Percentiles rank a stretch among this genome's conserved stretches.
These are phyloP conservation scores for Salix exigua DNA, from an alignment of 345 rosid species.

Conservation along the genomic window DNA sequence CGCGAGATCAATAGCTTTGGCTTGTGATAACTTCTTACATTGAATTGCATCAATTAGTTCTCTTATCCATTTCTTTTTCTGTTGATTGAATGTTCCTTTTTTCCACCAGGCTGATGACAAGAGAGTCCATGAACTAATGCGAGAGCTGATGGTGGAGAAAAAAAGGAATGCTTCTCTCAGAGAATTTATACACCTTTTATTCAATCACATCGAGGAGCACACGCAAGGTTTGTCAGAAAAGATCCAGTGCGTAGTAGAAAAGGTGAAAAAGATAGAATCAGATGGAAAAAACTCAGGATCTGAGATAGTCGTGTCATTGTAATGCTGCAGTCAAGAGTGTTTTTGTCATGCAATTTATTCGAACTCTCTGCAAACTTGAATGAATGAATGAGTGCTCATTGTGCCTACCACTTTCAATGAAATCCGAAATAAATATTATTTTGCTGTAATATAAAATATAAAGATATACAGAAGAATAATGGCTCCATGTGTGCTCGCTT, in stretches of 20 bases:
- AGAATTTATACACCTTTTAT: slow-evolving; percentile 12
- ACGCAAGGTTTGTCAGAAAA: slow-evolving; percentile 21
- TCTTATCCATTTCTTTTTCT: background rate
- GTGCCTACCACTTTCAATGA: background rate
- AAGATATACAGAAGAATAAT: too few species aligned
- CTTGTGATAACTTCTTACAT: too few species aligned
- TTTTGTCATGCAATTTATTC: background rate
- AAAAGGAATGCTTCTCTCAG: slow-evolving; percentile 18
- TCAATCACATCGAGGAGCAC: slow-evolving; percentile 26
- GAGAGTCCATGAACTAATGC: slow-evolving; percentile 20
- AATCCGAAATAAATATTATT: background rate
- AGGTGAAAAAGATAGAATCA: slow-evolving; percentile 17
- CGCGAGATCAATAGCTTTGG: too few species aligned
- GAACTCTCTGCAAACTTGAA: background rate
- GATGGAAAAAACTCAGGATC: slow-evolving; percentile 7
- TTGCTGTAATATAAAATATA: too few species aligned
- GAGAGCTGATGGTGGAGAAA: slow-evolving; percentile 17
- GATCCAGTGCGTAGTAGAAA: slow-evolving; percentile 19
- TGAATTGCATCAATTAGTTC: background rate
- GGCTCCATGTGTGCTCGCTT: too few species aligned
- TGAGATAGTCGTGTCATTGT: slow-evolving; percentile 6
- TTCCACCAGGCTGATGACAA: slow-evolving; percentile 12
- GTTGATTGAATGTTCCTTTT: background rate
- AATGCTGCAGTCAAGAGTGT: background rate
- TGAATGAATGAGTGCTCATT: background rate